Base-by-base conservation (phyloP, 129 eudicot genomes). In the Ambrosia trifida region DNA sequence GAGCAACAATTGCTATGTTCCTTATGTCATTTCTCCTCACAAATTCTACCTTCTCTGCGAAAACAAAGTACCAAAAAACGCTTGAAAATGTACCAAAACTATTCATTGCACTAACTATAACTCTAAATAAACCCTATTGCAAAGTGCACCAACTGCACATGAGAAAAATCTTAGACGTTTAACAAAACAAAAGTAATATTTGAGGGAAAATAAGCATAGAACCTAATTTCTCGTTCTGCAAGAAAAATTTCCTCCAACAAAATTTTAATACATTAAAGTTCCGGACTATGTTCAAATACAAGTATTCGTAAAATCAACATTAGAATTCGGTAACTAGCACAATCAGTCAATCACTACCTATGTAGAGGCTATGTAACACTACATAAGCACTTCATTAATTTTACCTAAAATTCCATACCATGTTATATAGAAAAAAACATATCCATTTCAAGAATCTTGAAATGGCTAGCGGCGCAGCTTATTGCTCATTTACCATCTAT, bases 1-100 rank as follows among this genome's bases (percentile, higher is more conserved):
- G 99, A 73, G 99, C 99, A 73, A 95, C 99, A 75, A 95, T 95
- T 9, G 99, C 99, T 54, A 95, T 90, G 79, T 95, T 95, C 67
- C 99, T 78, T 53, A 95, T 83, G 77, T 88, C 99, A 68, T 64
- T 83, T 83, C 99, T 82, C 88, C 97, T 87, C 73, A 76, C 70
- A 68, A 95, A 79, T 66, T 81, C 81, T 56, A 53, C 68, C 77
- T 77, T 87, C 84, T 87, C 98, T 94, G 78, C 30, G 41, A 11
- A 28, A 72, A 72, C 16, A 59, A 30, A 44, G 46, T 72, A 59
- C 68, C 73, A 61, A 50, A 50, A 76, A 57, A 60, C 70, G 11
- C 43, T 62, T 30, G n/a, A 28, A 79, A 61, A 28, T 47, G 30
- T 10, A 50, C 35, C 59, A 66, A 30, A 30, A 40, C 31, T 57